These are phyloP conservation scores for Backusella mclennaniae DNA, from an alignment of 192 early-diverging fungal genomes.

Conservation along the genomic window DNA sequence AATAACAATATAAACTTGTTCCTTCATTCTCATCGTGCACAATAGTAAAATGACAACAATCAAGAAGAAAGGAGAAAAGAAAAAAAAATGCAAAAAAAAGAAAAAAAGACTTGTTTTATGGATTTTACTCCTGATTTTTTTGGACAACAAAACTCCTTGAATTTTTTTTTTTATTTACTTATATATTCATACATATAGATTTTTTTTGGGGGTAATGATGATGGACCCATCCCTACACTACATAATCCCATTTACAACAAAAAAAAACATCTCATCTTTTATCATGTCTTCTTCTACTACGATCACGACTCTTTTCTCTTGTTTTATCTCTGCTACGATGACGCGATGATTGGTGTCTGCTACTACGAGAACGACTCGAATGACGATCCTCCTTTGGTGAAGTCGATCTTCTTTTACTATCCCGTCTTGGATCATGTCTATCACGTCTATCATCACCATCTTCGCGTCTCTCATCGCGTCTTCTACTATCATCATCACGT, in stretches of 20 bases:
- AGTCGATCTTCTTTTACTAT: not conserved
- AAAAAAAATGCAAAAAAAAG: not conserved
- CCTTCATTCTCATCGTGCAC: not conserved
- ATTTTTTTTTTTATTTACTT: not conserved
- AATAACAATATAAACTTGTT: not conserved
- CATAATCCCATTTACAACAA: not conserved
- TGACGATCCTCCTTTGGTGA: constrained; percentile 5
- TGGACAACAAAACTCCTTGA: not conserved
- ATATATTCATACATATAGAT: too few relatives aligned
- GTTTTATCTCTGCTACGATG: constrained; percentile 41
- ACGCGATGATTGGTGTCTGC: constrained; percentile 16
- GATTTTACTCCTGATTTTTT: not conserved
- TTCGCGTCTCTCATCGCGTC: not conserved
- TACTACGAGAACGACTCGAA: constrained; percentile 20
- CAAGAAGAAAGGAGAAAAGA: not conserved
- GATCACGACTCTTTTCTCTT: constrained; percentile 21
- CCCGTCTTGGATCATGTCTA: not conserved
- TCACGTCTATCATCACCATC: not conserved
- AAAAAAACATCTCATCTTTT: not conserved
- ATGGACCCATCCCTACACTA: not conserved
- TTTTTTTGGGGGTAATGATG: too few relatives aligned
- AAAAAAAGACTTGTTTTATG: not conserved
- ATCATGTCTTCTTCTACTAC: constrained; percentile 15
- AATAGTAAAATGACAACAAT: not conserved
- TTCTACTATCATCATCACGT: not conserved